phyloP scores from a whole-genome alignment of 148 eudicot genomes.

The Linanthus parryae region DNA sequence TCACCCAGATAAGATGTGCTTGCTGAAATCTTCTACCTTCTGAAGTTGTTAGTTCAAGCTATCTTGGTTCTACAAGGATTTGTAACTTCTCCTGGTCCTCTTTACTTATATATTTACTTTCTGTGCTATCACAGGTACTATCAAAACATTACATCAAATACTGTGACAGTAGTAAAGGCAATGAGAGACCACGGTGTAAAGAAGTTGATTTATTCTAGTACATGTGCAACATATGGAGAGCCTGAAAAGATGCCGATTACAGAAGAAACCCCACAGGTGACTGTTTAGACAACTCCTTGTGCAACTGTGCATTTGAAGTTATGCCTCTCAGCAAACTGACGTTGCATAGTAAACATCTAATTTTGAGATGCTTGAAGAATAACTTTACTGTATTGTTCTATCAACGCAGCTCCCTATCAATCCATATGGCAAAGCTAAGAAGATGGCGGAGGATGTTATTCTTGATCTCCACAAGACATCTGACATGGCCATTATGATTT shows the following conservation, averaged over 20 bases:
- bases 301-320: background rate
- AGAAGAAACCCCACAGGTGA: constrained; percentile 92
- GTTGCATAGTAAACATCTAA: background rate
- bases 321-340: background rate
- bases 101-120: no score
- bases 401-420: constrained; percentile 72
- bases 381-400: constrained; percentile 4
- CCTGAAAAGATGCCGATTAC: constrained; percentile 97
- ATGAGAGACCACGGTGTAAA: constrained; percentile 71
- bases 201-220: constrained; percentile 89
- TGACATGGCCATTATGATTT: constrained; percentile 86
- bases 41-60: constrained; percentile 3
- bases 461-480: constrained; percentile 72
- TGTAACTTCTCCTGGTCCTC: background rate
- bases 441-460: constrained; percentile 97
- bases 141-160: constrained; percentile 96
- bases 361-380: background rate
- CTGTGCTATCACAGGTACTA: constrained; percentile 50
- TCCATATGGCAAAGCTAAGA: constrained; percentile 98
- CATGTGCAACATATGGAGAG: constrained; percentile 99
- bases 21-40: no score
- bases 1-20: no score
- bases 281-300: constrained; percentile 7
- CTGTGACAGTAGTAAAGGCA: constrained; percentile 76
- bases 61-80: background rate